Percentiles rank a stretch among this genome's conserved stretches.
Conservation (phyloP, 1,139 yeast genomes). For the Scheffersomyces quercinus region DNA sequence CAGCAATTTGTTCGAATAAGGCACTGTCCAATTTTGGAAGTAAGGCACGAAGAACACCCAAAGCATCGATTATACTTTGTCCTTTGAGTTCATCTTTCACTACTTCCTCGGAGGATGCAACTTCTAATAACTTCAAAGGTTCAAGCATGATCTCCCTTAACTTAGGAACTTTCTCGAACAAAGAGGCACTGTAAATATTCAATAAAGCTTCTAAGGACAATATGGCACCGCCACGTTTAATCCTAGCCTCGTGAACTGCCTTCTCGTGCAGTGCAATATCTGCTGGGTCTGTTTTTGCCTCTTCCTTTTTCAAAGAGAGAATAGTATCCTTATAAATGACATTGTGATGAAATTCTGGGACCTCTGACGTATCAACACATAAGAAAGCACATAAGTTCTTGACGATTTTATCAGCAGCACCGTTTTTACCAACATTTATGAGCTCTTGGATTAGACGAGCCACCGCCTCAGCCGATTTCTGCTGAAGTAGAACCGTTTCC, state of each 20-base stretch:
- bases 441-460: conserved; percentile 63
- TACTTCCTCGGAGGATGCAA: conserved; percentile 32
- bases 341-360: conserved; percentile 85
- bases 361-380: conserved; percentile 95
- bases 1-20: conserved; percentile 52
- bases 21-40: conserved; percentile 59
- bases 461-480: conserved; percentile 68
- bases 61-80: conserved; percentile 81
- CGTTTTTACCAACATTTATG: conserved; percentile 54
- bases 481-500: conserved; percentile 64
- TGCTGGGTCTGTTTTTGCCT: conserved; percentile 65
- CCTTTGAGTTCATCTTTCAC: conserved; percentile 56
- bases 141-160: conserved; percentile 66
- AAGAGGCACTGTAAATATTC: conserved; percentile 47
- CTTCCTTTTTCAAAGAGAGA: conserved; percentile 79
- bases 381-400: conserved; percentile 90
- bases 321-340: conserved; percentile 56
- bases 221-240: conserved; percentile 83
- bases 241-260: conserved; percentile 69
- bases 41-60: conserved; percentile 78
- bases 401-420: conserved; percentile 84
- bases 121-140: conserved; percentile 47
- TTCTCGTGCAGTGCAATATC: conserved; percentile 65
- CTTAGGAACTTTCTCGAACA: conserved; percentile 69
- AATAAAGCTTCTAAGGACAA: conserved; percentile 64